Percentiles rank a stretch among this genome's conserved stretches.
Evolutionary conservation across 306 rosid species (phyloP).

Genomic region (Quercus agrifolia): DNA sequence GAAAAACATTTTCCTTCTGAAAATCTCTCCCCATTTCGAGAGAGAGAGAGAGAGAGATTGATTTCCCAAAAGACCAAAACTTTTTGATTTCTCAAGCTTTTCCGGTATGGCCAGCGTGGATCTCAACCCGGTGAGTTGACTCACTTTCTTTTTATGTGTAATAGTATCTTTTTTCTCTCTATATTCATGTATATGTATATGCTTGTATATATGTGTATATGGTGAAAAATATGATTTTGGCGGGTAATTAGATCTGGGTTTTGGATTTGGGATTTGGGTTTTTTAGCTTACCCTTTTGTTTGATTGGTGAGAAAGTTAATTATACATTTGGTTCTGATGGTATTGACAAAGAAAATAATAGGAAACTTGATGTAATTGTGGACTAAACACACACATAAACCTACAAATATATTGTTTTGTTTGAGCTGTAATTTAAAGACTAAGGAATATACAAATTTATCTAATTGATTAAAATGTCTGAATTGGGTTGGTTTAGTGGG

Average conservation of each 20-base stretch:
- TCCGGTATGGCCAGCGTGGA: slow-evolving; percentile 23
- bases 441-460: neutral
- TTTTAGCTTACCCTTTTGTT: neutral
- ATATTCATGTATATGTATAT: neutral
- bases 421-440: neutral
- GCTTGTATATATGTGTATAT: neutral
- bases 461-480: neutral
- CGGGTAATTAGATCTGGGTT: neutral
- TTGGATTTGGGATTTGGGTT: neutral
- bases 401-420: neutral
- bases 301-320: neutral
- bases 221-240: neutral
- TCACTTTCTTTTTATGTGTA: neutral
- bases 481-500: neutral
- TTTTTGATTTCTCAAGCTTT: neutral
- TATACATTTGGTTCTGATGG: neutral
- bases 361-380: neutral
- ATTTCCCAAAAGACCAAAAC: neutral
- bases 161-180: neutral
- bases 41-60: neutral
- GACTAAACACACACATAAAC: neutral
- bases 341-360: neutral
- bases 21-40: neutral
- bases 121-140: slow-evolving; percentile 42
- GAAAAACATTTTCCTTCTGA: neutral